Evolutionary conservation across 2,329 filamentous ascomycete genomes (phyloP).

Genomic region (Phyllosticta citribraziliensis): DNA sequence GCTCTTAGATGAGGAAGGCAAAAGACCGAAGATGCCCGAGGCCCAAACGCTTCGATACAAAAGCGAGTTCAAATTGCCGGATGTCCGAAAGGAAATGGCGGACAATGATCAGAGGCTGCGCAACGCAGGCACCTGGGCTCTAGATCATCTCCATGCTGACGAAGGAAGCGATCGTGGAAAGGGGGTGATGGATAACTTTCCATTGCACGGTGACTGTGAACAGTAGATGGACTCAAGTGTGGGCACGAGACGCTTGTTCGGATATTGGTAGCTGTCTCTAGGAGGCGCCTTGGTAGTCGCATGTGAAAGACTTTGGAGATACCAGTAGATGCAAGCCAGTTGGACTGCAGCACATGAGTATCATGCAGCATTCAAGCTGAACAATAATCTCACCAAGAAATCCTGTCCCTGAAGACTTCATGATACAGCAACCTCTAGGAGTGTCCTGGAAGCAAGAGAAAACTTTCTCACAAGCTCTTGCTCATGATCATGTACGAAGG

Average conservation of each 20-base stretch:
- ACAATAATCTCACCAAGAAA: neutral
- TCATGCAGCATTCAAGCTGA: too few species aligned
- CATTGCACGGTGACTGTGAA: neutral
- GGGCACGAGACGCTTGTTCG: too few species aligned
- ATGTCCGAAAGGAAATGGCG: neutral
- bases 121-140: neutral
- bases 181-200: neutral
- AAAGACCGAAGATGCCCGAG: neutral
- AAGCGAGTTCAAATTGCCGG: neutral
- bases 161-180: neutral
- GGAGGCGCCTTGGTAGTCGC: too few species aligned
- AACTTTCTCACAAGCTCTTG: constrained; percentile 22
- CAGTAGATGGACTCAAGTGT: neutral
- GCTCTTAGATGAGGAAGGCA: neutral
- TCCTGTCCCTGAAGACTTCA: neutral
- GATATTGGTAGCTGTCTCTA: too few species aligned
- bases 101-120: neutral
- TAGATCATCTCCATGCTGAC: neutral
- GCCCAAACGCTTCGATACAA: neutral
- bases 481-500: constrained; percentile 46
- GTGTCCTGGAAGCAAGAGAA: neutral
- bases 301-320: too few species aligned
- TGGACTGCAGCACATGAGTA: too few species aligned
- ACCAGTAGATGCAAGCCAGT: too few species aligned
- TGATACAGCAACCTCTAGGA: neutral